Base-by-base conservation (phyloP, 345 rosid genomes). In the Pistacia integerrima region DNA sequence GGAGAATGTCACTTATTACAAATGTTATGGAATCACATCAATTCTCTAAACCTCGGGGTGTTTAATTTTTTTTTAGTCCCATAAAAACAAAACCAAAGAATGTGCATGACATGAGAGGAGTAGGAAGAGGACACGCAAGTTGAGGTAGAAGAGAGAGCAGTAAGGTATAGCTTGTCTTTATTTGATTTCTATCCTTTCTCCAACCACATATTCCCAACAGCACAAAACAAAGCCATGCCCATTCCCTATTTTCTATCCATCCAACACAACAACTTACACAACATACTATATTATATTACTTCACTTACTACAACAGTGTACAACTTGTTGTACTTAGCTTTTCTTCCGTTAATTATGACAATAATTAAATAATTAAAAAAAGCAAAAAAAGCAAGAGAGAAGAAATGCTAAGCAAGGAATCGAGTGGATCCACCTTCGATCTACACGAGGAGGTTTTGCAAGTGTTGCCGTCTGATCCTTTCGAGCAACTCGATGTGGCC, bases 401-500 rank as follows among this genome's bases (percentile, higher is more conserved):
- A 44, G 72, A 64, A 41, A 86, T 87, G 94, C 64, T 78, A 76
- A 80, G 75, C 36, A 76, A 79, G 46, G 90, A 88, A 59, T 80
- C 89, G 30, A 69, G 76, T 77, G 83, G 72, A 55, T 70, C 86
- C 48, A 73, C 77, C 57, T 93, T 95, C 87, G 94, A 88, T 41
- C 93, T 95, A 61, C 94, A 96, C 78, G 91, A 92, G 44, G 99
- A 90, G 81, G 79, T 95, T 0, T 76, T 93, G 76, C 78, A 79
- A 79, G 83, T 88, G 10, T 68, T 95, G 76, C 99, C 99, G n/a
- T 80, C 96, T 8, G 98, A 95, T 90, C 99, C 98, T 0, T 95
- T 89, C 79, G 91, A 93, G 25, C 99, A 95, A 74, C 96, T 95
- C 17, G 99, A 95, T 79, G 91, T 95, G 80, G 99, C 99, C 55